Conservation (phyloP, 2,329 filamentous ascomycete species). For the Remersonia thermophila region DNA sequence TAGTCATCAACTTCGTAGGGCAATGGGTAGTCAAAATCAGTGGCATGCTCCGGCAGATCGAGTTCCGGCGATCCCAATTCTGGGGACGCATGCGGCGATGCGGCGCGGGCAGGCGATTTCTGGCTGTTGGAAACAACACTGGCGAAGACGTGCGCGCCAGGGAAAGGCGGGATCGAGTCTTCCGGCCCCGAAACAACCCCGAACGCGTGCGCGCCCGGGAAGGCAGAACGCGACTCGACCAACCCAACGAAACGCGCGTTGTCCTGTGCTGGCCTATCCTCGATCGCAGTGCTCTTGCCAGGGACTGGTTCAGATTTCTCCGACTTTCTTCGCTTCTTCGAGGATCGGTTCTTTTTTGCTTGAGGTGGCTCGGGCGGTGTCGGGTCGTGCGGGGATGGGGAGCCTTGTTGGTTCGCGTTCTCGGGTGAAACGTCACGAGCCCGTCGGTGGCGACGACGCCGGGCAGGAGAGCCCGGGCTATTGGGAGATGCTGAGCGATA, state of each 20-base stretch:
- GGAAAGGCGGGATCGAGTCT: not conserved
- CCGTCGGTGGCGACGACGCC: not conserved
- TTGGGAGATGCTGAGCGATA: not conserved
- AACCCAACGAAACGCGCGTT: too few species aligned
- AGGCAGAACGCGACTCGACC: too few species aligned
- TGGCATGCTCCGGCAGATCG: too few species aligned
- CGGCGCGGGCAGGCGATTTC: too few species aligned
- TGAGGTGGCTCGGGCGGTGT: slow-evolving; percentile 1
- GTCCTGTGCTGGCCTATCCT: too few species aligned
- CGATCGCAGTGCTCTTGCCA: not conserved
- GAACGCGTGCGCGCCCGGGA: too few species aligned
- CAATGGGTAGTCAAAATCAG: too few species aligned
- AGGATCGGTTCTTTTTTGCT: not conserved
- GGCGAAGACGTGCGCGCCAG: not conserved
- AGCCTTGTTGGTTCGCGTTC: slow-evolving; percentile 2
- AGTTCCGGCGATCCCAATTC: too few species aligned
- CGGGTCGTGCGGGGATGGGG: not conserved
- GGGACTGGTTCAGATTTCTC: not conserved
- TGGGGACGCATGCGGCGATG: too few species aligned
- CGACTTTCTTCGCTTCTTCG: not conserved
- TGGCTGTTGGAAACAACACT: too few species aligned
- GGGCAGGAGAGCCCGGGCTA: not conserved
- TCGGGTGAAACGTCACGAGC: not conserved
- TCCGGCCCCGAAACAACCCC: not conserved
- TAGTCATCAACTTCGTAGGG: not conserved